Evolutionary conservation across 148 eudicot genomes (phyloP).

Genomic region (Agrostemma githago): DNA sequence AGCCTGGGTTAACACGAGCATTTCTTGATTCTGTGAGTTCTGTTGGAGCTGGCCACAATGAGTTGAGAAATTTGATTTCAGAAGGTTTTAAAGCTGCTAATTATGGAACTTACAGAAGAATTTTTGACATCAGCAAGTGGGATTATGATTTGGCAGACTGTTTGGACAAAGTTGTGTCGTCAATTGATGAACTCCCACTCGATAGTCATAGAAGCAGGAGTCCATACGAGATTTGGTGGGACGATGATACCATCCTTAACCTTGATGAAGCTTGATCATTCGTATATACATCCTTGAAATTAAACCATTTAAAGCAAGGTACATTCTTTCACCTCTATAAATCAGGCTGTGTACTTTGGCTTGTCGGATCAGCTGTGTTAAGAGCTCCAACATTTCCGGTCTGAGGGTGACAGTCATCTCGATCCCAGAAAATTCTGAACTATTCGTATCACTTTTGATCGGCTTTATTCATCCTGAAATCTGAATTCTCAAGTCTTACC

Average conservation of each 20-base stretch:
- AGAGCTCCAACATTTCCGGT: not conserved
- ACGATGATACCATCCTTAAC: slow-evolving; percentile 56
- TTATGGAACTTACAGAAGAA: slow-evolving; percentile 50
- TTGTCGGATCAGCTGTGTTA: not conserved
- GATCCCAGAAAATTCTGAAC: not conserved
- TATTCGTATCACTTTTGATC: not conserved
- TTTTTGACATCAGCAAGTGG: slow-evolving; percentile 54
- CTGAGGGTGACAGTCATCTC: not conserved
- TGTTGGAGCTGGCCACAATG: slow-evolving; percentile 35
- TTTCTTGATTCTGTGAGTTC: slow-evolving; percentile 55
- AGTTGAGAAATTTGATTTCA: slow-evolving; percentile 45
- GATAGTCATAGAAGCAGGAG: slow-evolving; percentile 23
- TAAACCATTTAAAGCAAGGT: not conserved
- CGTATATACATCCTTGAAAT: not conserved
- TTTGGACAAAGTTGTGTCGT: slow-evolving; percentile 52
- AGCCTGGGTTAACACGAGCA: slow-evolving; percentile 40
- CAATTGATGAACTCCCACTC: slow-evolving; percentile 27
- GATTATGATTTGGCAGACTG: slow-evolving; percentile 61
- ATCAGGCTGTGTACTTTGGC: not conserved
- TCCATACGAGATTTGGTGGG: slow-evolving; percentile 61
- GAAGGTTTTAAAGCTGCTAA: slow-evolving; percentile 58
- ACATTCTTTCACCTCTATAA: not conserved
- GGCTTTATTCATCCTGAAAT: not conserved
- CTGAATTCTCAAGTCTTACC: not conserved
- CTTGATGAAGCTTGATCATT: slow-evolving; percentile 56